phyloP scores from a whole-genome alignment of 805 yeast genomes.

The Candida anglica region DNA sequence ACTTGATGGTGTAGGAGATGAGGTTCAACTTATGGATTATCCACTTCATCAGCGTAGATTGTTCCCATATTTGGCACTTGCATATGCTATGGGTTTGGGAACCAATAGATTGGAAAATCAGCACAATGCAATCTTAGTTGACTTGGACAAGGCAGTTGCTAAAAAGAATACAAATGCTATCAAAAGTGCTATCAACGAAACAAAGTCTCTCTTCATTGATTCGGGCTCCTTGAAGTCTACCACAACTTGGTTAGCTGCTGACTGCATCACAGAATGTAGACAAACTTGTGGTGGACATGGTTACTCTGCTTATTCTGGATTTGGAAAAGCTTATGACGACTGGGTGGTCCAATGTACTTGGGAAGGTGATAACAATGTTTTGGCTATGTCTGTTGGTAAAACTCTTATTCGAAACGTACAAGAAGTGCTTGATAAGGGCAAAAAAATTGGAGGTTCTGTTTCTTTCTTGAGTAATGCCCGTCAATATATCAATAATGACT shows the following conservation, averaged over 20 bases:
- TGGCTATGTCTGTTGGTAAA: constrained; percentile 82
- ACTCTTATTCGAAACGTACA: constrained; percentile 55
- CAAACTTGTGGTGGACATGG: constrained; percentile 98
- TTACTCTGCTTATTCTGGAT: constrained; percentile 87
- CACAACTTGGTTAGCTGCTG: constrained; percentile 80
- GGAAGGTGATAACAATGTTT: constrained; percentile 94
- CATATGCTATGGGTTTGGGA: constrained; percentile 72
- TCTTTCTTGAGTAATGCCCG: constrained; percentile 35
- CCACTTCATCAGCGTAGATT: constrained; percentile 86
- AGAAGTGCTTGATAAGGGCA: constrained; percentile 34
- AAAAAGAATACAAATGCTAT: constrained; percentile 46
- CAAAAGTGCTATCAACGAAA: constrained; percentile 47
- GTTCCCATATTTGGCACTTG: constrained; percentile 77
- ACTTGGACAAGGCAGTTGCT: constrained; percentile 51
- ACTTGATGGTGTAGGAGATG: constrained; percentile 32
- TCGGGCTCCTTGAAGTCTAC: constrained; percentile 89
- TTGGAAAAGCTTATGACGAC: constrained; percentile 83
- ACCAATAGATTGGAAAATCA: constrained; percentile 57
- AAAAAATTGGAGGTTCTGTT: constrained; percentile 44
- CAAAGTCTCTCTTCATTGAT: constrained; percentile 76
- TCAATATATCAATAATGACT: constrained; percentile 16
- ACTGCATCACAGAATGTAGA: constrained; percentile 81
- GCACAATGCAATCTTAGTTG: constrained; percentile 46
- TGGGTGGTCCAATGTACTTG: constrained; percentile 99
- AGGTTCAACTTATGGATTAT: constrained; percentile 77